Evolutionary conservation across 192 early-diverging fungal species (phyloP), one percentile per base, ranked within the genome.

Genomic region (Mortierella alpina): DNA sequence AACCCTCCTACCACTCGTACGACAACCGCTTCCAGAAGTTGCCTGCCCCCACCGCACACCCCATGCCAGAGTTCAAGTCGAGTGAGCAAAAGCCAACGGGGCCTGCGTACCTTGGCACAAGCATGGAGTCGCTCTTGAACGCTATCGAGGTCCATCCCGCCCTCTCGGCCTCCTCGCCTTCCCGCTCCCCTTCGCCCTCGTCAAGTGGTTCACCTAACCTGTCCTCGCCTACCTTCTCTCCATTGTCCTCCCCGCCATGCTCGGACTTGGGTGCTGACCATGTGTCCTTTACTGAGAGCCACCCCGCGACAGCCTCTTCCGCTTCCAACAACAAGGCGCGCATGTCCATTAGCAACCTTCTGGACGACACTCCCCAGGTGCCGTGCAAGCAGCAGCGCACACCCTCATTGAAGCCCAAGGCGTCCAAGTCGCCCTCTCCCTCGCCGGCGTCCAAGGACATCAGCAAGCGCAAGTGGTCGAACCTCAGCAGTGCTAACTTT

Each of bases 391-490:
- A 51, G 23, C 66, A 20, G 12, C 63, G 55, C 44, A 22, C 40
- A 5, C 22, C 13, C 50, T 65, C 68, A 41, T 17, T 61, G 41
- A 59, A 61, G 53, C 50, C 71, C 11, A 9, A 5, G 39, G 42
- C 47, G 18, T 40, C 31, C 20, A 68, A 76, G 55, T 61, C 74
- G 41, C 17, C 66, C 18, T 78, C 68, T 1, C 67, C 63, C 18
- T 70, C 70, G 45, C 67, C 61, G 6, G 57, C 64, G 31, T 49
- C 57, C 56, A 66, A 56, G 20, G 70, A 72, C 49, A 59, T 72
- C 50, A 63, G 23, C 52, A 83, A 83, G 74, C 82, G 82, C 49
- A 83, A 83, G 48, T 83, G 82, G 82, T 85, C 84, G 2, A 72
- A 81, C 40, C 42, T 69, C 22, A 69, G 72, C 66, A 73, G 57